These are phyloP conservation scores for Pisolithus albus DNA, from an alignment of 768 basidiomycete genomes.

Conservation along the genomic window DNA sequence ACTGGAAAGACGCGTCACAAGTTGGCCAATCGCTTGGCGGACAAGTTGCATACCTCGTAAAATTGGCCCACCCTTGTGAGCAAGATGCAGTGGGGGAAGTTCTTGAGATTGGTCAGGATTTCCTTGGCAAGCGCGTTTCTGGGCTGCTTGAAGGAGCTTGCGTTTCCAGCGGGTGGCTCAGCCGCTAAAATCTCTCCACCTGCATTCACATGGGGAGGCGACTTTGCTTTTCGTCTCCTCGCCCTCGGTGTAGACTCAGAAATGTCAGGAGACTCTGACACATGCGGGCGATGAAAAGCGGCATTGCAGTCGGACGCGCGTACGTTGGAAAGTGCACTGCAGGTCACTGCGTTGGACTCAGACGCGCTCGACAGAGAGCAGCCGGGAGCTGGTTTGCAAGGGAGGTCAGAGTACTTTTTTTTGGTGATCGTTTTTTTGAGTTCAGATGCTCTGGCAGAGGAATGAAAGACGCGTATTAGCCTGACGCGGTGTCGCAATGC, in stretches of 20 bases:
- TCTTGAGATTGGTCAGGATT: conserved; percentile 62
- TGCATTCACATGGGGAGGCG: too few species aligned
- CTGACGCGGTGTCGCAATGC: conserved; percentile 1
- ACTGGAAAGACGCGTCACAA: conserved; percentile 39
- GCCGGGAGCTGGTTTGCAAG: conserved; percentile 15
- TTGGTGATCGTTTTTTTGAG: conserved; percentile 26
- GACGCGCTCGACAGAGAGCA: neutral
- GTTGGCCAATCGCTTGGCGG: neutral
- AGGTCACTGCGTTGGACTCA: neutral
- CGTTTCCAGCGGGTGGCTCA: neutral
- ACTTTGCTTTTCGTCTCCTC: neutral
- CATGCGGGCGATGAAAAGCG: neutral
- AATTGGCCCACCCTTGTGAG: conserved; percentile 92
- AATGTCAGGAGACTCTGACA: neutral
- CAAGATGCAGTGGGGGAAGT: conserved; percentile 83
- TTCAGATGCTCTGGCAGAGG: neutral
- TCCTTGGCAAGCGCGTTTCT: conserved; percentile 56
- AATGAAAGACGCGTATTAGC: conserved; percentile 5
- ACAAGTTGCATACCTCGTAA: conserved; percentile 63
- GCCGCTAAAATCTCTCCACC: too few species aligned
- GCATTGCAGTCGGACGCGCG: neutral
- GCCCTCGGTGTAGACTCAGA: neutral
- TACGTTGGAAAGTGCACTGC: neutral
- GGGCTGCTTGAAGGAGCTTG: conserved; percentile 19
- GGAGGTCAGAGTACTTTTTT: conserved; percentile 56